Conservation (phyloP, 805 yeast species). For the Metschnikowia lachancei region DNA sequence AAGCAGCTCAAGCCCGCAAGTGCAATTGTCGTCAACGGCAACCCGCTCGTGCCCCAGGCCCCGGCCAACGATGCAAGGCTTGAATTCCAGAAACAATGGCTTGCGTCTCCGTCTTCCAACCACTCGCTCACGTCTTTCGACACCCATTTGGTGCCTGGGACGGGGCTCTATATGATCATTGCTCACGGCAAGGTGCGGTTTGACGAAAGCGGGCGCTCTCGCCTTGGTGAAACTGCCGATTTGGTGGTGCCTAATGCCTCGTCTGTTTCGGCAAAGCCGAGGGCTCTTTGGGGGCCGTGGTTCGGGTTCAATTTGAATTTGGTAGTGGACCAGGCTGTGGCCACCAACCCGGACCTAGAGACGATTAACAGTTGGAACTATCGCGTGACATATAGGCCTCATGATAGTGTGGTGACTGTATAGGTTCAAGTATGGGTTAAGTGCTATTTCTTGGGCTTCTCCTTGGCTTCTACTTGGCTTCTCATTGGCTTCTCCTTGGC, state of each 20-base stretch:
- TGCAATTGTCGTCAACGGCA: constrained; percentile 58
- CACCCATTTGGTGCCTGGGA: constrained; percentile 65
- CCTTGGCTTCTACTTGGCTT: no score
- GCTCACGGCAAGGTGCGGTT: constrained; percentile 63
- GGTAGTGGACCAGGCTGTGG: constrained; percentile 53
- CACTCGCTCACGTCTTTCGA: constrained; percentile 66
- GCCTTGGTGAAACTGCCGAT: constrained; percentile 63
- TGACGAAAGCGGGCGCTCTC: constrained; percentile 71
- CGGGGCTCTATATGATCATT: constrained; percentile 51
- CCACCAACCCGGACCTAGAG: constrained; percentile 39
- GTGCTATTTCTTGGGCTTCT: background rate
- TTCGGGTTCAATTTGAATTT: constrained; percentile 62
- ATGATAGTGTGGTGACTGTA: constrained; percentile 37
- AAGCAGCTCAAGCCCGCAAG: constrained; percentile 51
- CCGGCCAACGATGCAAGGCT: constrained; percentile 32
- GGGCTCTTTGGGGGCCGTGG: constrained; percentile 67
- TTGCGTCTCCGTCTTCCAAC: constrained; percentile 53
- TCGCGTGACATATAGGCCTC: constrained; percentile 63
- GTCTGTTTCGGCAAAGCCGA: constrained; percentile 17
- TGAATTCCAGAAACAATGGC: constrained; percentile 59
- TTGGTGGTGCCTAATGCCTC: constrained; percentile 27
- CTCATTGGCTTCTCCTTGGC: no score
- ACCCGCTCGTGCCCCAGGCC: constrained; percentile 43
- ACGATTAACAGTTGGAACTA: constrained; percentile 61
- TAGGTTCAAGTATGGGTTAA: no score